Conservation (phyloP, 1,284 basidiomycete species). For the Blastosporella zonata region DNA sequence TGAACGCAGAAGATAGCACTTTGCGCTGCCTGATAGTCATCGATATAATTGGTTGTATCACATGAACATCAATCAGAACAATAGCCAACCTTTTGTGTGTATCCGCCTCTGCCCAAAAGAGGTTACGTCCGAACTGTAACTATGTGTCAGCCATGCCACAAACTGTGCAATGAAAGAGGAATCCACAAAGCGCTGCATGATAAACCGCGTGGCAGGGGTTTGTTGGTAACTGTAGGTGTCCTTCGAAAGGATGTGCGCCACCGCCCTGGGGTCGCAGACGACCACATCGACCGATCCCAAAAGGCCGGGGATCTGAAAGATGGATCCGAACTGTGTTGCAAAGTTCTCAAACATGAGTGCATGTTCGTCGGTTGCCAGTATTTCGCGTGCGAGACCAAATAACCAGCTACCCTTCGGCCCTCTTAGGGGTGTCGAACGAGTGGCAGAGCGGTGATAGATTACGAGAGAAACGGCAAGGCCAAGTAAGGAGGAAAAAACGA, state of each 20-base stretch:
- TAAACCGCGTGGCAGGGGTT: constrained; percentile 16
- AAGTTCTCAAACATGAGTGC: constrained; percentile 31
- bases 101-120: constrained; percentile 37
- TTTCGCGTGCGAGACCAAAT: constrained; percentile 27
- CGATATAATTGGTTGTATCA: too few relatives aligned
- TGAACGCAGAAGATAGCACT: constrained; percentile 36
- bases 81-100: constrained; percentile 33
- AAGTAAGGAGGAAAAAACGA: too few relatives aligned
- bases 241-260: constrained; percentile 40
- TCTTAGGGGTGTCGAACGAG: too few relatives aligned
- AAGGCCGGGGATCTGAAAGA: constrained; percentile 32
- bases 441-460: too few relatives aligned
- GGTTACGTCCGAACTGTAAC: constrained; percentile 37
- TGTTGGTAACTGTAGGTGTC: constrained; percentile 43
- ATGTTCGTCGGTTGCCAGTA: constrained; percentile 15
- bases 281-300: constrained; percentile 36
- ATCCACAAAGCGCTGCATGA: background rate
- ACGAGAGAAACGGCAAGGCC: too few relatives aligned
- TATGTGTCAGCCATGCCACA: background rate
- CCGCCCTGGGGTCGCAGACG: constrained; percentile 46
- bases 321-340: constrained; percentile 43
- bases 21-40: constrained; percentile 33
- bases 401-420: background rate
- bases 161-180: too few relatives aligned
- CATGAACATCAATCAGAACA: too few relatives aligned